Base-by-base conservation (phyloP, 2,329 filamentous ascomycete genomes). In the Plectosphaerella cucumerina region DNA sequence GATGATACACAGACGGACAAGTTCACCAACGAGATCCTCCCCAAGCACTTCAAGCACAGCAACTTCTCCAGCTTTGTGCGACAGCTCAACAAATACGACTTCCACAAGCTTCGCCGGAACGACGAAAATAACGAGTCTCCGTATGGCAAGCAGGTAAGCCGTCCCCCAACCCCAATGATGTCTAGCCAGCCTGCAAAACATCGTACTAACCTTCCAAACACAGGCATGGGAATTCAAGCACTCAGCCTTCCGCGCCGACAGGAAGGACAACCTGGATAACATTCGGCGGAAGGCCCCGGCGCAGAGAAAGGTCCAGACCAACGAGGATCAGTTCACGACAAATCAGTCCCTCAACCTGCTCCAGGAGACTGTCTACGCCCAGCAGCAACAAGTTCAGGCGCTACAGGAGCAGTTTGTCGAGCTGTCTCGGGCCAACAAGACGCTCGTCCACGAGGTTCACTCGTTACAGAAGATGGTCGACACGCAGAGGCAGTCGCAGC, bases 21-120 rank as follows among this genome's bases (percentile, higher is more conserved):
- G 69, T 99, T 99, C 65, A 97, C 94, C 20, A 96, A 97, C 68
- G 88, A 89, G 37, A 96, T 99, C 61, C 82, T 99, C 15, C 94
- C 94, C 3, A 97, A 97, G 67, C 91, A 97, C 64, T 99, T 99
- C 78, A 99, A 99, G 71, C 94, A 97, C 72, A 96, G 90, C 80
- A 97, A 97, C 69, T 97, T 97, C 74, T 92, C 92, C 31, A 96
- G 91, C 70, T 97, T 97, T 66, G 92, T 97, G 52, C 87, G 92
- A 46, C 92, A 97, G 68, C 75, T 97, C 52, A 97, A 97, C 75
- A 97, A 97, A 68, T 97, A 96, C 69, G 92, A 96, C 66, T 99
- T 99, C 61, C 94, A 99, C 77, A 99, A 99, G 77, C 92, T 97
- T 57, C 84, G 94, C 58, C 89, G 92, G 62, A 95, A 90, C 58